These are phyloP conservation scores for Melampsora larici-populina DNA, from an alignment of 1,284 basidiomycete genomes.

Conservation along the genomic window DNA sequence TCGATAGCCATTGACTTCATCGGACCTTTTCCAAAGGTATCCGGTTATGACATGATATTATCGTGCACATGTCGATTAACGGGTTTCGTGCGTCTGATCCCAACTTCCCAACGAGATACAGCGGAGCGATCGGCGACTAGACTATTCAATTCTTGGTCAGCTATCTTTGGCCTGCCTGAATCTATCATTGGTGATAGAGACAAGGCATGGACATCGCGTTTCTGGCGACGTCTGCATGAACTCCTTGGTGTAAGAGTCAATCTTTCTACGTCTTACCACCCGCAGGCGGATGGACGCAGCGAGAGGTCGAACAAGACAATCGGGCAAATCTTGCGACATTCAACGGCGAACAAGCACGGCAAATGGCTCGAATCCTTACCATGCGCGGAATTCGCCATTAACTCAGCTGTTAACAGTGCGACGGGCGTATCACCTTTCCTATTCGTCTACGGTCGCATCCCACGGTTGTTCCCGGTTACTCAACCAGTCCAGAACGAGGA, in stretches of 20 bases:
- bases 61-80: no score
- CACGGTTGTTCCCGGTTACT: background rate
- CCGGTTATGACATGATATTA: slow-evolving; percentile 11
- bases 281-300: slow-evolving; percentile 13
- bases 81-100: background rate
- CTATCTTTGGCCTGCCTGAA: background rate
- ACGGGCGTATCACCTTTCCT: background rate
- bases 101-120: background rate
- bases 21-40: background rate
- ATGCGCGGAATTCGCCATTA: no score
- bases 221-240: background rate
- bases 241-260: background rate
- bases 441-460: background rate
- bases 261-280: background rate
- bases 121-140: no score
- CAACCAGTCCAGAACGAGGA: background rate
- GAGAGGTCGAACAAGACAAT: slow-evolving; percentile 45
- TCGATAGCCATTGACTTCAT: slow-evolving; percentile 2
- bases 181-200: background rate
- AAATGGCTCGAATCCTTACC: no score
- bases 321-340: no score
- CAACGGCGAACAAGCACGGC: no score
- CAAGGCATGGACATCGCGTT: background rate
- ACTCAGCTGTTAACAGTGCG: background rate
- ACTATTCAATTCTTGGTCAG: background rate